These are phyloP conservation scores for Powellomyces hirtus DNA, from an alignment of 192 early-diverging fungal species.

Conservation along the genomic window DNA sequence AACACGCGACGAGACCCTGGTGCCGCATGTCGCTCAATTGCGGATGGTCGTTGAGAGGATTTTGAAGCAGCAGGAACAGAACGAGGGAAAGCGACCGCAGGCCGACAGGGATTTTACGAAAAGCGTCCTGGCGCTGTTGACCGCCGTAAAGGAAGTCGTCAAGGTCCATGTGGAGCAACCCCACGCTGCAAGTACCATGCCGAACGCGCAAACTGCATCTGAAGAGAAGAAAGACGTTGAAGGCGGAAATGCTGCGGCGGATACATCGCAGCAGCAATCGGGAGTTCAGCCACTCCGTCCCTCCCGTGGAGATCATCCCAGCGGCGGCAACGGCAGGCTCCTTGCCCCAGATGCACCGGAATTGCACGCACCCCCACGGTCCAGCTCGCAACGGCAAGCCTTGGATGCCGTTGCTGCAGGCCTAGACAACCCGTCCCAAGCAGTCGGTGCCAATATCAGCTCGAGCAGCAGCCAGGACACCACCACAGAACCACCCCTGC, in stretches of 20 bases:
- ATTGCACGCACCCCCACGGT: not conserved
- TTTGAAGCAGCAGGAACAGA: not conserved
- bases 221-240: not conserved
- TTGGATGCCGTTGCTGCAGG: not conserved
- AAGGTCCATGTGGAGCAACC: slow-evolving; percentile 5
- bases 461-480: too few species aligned
- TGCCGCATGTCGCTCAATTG: not conserved
- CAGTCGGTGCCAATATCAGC: too few species aligned
- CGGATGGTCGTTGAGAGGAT: not conserved
- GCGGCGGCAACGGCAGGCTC: not conserved
- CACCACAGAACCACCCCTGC: not conserved
- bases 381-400: slow-evolving; percentile 1
- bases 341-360: not conserved
- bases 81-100: not conserved
- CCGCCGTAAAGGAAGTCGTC: slow-evolving; percentile 16
- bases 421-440: not conserved
- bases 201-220: not conserved
- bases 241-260: too few species aligned
- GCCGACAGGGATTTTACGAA: slow-evolving; percentile 9
- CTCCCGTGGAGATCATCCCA: not conserved
- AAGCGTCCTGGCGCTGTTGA: slow-evolving; percentile 11
- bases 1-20: not conserved
- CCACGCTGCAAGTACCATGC: too few species aligned
- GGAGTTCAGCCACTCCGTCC: too few species aligned
- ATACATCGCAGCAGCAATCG: too few species aligned